These are phyloP conservation scores for Leccinum subrobustum DNA, from an alignment of 1,284 basidiomycete genomes.

Conservation along the genomic window DNA sequence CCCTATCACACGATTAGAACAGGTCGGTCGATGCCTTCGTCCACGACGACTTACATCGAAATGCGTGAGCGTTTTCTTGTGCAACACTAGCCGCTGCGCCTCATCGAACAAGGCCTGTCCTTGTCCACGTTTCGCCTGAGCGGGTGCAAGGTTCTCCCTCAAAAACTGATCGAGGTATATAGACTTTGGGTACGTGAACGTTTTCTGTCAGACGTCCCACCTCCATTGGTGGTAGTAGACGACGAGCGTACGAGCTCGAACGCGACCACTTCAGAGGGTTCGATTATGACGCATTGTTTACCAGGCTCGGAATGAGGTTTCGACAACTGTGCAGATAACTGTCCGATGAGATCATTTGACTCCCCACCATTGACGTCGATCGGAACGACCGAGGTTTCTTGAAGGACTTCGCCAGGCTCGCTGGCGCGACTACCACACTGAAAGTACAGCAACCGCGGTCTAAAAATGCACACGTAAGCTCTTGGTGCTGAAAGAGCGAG, in stretches of 20 bases:
- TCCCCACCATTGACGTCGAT: slow-evolving; percentile 40
- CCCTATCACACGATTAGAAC: slow-evolving; percentile 39
- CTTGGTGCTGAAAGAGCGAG: background rate
- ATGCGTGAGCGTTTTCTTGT: slow-evolving; percentile 47
- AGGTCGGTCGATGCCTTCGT: background rate
- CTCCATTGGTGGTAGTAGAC: slow-evolving; percentile 8
- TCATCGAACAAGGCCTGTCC: slow-evolving; percentile 47
- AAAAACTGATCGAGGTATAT: slow-evolving; percentile 74
- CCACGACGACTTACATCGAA: slow-evolving; percentile 49
- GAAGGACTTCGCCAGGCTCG: slow-evolving; percentile 32
- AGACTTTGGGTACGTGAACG: slow-evolving; percentile 58
- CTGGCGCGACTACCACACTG: slow-evolving; percentile 37
- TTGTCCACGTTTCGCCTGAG: slow-evolving; percentile 44
- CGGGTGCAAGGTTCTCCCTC: slow-evolving; percentile 51
- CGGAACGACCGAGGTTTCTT: slow-evolving; percentile 40
- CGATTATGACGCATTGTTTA: slow-evolving; percentile 55
- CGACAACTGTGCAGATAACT: slow-evolving; percentile 52
- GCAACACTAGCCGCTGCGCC: slow-evolving; percentile 43
- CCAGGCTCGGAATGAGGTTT: slow-evolving; percentile 21
- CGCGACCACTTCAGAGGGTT: slow-evolving; percentile 58
- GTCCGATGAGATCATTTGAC: slow-evolving; percentile 57
- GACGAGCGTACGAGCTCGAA: slow-evolving; percentile 49
- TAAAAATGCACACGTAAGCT: slow-evolving; percentile 7
- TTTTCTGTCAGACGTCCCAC: slow-evolving; percentile 38
- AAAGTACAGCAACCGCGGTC: slow-evolving; percentile 41